phyloP scores from a whole-genome alignment of 148 eudicot genomes.

The Cornus controversa region DNA sequence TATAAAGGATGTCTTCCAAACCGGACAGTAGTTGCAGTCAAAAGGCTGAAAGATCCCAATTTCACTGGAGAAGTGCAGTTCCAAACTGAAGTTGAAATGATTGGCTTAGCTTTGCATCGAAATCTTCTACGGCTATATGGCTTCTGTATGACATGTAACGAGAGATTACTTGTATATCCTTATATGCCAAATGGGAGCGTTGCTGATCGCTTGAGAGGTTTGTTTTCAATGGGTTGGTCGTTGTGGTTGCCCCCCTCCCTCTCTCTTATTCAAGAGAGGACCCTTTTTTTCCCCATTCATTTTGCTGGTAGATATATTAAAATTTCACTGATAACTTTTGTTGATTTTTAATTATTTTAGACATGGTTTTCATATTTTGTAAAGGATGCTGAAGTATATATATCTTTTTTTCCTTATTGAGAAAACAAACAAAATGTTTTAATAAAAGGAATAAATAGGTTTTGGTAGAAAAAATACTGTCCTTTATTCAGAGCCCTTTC shows the following conservation, averaged over 20 bases:
- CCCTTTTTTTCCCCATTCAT: not conserved
- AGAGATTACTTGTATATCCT: constrained; percentile 85
- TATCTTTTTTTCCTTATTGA: not conserved
- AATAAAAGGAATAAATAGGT: not conserved
- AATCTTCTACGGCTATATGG: constrained; percentile 82
- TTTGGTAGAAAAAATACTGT: not conserved
- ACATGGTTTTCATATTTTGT: not conserved
- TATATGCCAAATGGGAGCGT: constrained; percentile 97
- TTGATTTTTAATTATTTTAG: not conserved
- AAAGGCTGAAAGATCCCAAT: constrained; percentile 84
- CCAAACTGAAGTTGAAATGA: constrained; percentile 98
- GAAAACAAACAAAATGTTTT: not conserved
- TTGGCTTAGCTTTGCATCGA: constrained; percentile 85
- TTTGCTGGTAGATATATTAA: not conserved
- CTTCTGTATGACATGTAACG: constrained; percentile 80
- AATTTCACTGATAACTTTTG: not conserved
- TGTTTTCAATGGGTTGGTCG: constrained; percentile 6
- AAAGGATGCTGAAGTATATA: not conserved
- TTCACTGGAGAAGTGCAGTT: constrained; percentile 90
- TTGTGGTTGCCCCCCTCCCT: not conserved
- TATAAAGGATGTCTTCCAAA: constrained; percentile 81
- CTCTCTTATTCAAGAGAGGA: not conserved
- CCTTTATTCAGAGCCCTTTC: not conserved
- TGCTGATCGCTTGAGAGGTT: constrained; percentile 92
- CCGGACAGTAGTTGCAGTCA: constrained; percentile 76